Base-by-base conservation (phyloP, 2,329 filamentous ascomycete species). In the Fusarium heterosporum region DNA sequence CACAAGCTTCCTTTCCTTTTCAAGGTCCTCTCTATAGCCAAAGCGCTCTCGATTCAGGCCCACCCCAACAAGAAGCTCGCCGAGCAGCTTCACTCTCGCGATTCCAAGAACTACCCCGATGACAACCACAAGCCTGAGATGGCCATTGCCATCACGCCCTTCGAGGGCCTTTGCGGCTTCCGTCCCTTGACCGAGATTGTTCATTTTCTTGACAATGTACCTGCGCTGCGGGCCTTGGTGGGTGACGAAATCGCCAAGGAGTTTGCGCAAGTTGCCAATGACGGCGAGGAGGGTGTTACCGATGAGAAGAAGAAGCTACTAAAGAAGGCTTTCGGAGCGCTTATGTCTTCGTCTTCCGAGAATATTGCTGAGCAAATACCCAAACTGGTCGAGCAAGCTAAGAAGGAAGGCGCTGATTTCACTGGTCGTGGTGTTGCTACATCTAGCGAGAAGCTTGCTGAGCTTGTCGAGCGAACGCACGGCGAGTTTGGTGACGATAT, bases 71-170 rank as follows among this genome's bases (percentile, higher is more conserved):
- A 97, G 87, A 93, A 92, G 80, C 89, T 82, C 14, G 96, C 96
- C 50, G 95, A 96, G 81, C 83, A 93, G 76, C 84, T 99, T 29
- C 96, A 98, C 78, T 87, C 89, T 38, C 89, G 86, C 66, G 95
- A 99, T 76, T 87, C 93, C 47, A 93, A 93, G 80, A 96, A 99
- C 83, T 99, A 99, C 77, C 96, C 95, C 58, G 93, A 99, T 83
- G 95, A 98, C 83, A 99, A 99, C 82, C 96, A 99, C 85, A 99
- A 99, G 82, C 96, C 96, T 32, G 96, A 99, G 81, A 99, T 99
- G 96, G 94, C 96, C 65, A 97, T 99, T 78, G 96, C 96, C 64
- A 90, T 99, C 73, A 98, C 96, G 1, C 90, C 93, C 0, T 99
- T 99, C 70, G 95, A 98, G 77, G 96, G 96, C 1, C 87, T 99